These are phyloP conservation scores for Apiospora aurea DNA, from an alignment of 2,329 filamentous ascomycete genomes.

Conservation along the genomic window DNA sequence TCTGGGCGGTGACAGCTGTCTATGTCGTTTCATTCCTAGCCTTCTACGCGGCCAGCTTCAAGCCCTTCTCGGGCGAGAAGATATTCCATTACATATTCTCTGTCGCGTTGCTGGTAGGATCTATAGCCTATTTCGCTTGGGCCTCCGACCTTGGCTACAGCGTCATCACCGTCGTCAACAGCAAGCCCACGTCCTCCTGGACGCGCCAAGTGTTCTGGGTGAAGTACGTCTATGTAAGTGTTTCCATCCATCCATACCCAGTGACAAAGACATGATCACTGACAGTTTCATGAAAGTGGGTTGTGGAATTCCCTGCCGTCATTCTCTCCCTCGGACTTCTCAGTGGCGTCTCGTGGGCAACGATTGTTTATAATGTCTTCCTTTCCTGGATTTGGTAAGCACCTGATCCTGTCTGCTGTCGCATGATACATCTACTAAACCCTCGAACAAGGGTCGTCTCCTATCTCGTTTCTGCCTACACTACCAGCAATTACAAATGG, in stretches of 20 bases:
- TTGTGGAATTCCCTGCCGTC: constrained; percentile 55
- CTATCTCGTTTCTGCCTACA: constrained; percentile 58
- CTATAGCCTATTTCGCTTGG: constrained; percentile 59
- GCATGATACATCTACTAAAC: neutral
- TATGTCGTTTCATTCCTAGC: constrained; percentile 54
- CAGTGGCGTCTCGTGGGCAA: constrained; percentile 62
- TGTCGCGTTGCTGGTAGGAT: constrained; percentile 55
- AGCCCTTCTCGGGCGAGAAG: constrained; percentile 54
- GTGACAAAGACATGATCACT: neutral
- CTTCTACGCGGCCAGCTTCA: constrained; percentile 49
- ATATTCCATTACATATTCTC: constrained; percentile 65
- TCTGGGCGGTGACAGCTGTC: constrained; percentile 61
- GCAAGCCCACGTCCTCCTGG: neutral
- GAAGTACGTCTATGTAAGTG: constrained; percentile 54
- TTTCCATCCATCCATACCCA: neutral
- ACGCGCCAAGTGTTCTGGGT: constrained; percentile 61
- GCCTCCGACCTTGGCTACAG: constrained; percentile 59
- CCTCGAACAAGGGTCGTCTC: constrained; percentile 47
- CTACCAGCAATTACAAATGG: constrained; percentile 61
- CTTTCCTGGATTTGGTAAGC: constrained; percentile 56
- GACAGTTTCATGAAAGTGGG: constrained; percentile 40
- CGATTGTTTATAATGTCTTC: constrained; percentile 58
- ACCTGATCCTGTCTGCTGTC: neutral
- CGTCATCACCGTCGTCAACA: constrained; percentile 43
- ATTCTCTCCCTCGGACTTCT: constrained; percentile 56